Conservation (phyloP, 768 basidiomycete genomes). For the Amanita polypyramis region DNA sequence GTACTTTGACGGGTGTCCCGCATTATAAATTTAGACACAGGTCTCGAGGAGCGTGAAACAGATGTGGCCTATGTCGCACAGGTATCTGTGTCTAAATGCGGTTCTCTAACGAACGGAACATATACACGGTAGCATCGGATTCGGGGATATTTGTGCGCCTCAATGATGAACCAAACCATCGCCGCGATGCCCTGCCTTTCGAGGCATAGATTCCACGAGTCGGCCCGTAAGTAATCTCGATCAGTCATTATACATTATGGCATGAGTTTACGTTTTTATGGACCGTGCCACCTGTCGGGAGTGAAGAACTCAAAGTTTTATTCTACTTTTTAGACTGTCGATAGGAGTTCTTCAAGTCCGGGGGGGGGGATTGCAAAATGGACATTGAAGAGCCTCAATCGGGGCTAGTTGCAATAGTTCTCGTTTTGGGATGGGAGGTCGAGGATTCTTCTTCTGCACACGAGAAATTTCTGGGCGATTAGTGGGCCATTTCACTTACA, state of each 20-base stretch:
- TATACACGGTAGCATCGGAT: background rate
- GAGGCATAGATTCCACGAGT: background rate
- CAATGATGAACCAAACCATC: background rate
- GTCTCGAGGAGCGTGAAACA: background rate
- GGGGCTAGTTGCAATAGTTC: background rate
- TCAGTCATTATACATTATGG: slow-evolving; percentile 6
- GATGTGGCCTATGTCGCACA: no score
- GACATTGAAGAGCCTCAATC: background rate
- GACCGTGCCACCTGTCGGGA: background rate
- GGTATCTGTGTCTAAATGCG: background rate
- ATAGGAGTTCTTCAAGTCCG: slow-evolving; percentile 6
- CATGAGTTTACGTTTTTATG: slow-evolving; percentile 7
- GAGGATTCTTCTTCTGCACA: background rate
- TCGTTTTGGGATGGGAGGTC: background rate
- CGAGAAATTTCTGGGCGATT: background rate
- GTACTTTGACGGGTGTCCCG: slow-evolving; percentile 1
- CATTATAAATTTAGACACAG: background rate
- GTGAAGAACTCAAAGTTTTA: background rate
- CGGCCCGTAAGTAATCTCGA: slow-evolving; percentile 2
- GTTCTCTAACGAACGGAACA: background rate
- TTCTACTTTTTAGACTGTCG: slow-evolving; percentile 6
- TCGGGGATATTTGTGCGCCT: background rate
- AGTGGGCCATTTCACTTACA: background rate
- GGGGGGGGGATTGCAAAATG: slow-evolving; percentile 1
- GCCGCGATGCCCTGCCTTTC: background rate